Base-by-base conservation (phyloP, 495 filamentous ascomycete genomes). In the Evansstolkia leycettana region DNA sequence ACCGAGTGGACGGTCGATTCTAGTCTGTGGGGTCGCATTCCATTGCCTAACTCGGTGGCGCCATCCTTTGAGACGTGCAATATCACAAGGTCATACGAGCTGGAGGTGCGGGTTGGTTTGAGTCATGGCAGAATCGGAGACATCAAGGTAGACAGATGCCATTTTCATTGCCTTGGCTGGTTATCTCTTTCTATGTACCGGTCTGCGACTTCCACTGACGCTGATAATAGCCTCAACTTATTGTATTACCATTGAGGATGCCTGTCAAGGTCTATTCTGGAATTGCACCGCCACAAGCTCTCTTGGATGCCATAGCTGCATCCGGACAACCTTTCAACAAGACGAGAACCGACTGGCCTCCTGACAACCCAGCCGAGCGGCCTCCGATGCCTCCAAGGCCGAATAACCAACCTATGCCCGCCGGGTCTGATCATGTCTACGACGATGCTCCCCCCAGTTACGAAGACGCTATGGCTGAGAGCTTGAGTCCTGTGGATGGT, bases 11-110 rank as follows among this genome's bases (percentile, higher is more conserved):
- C 70, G 26, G 52, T 94, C 9, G 78, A 87, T 38, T 46, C 70
- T 5, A 57, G 47, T 0, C 43, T 88, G 20, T 98, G 90, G 90
- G 66, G 69, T 34, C 58, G 59, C 16, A 54, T 72, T 12, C 65
- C 74, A 3, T 58, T 96, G 11, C 90, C 90, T 3, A 86, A 82
- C 48, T 87, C 79, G 1, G 71, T 96, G 18, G 77, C 84, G 14
- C 90, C 90, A 0, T 74, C 73, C 3, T 98, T 98, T 49, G 62
- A 74, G 30, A 88, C 87, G 13, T 98, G 90, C 50, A 96, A 96
- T 52, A 75, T 98, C 33, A 64, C 67, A 33, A 74, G 89, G 28
- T 65, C 50, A 16, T 98, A 98, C 49, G 80, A 83, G 43, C 59
- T 98, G 28, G 84, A 94, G 49, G 62, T 94, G 23, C 73, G 74